phyloP scores from a whole-genome alignment of 164 flowering plant species.

The Litsea cubeba region DNA sequence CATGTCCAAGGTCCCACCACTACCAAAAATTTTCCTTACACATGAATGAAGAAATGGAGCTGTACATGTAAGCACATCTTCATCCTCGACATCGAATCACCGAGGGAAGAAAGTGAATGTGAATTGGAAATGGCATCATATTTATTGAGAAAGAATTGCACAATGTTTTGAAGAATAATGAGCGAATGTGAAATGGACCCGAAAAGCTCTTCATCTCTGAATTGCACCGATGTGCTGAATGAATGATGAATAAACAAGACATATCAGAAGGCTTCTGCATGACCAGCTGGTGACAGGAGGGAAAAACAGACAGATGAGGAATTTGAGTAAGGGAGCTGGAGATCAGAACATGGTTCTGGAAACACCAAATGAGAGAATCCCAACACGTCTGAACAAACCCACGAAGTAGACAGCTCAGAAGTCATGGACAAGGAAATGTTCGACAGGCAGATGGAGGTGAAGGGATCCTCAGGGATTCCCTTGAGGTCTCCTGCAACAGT shows the following conservation, averaged over 20 bases:
- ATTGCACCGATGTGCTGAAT: constrained; percentile 16
- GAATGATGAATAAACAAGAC: not conserved
- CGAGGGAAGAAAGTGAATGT: constrained; percentile 4
- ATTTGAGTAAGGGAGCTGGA: constrained; percentile 22
- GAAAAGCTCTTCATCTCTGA: not conserved
- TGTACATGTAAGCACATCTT: constrained; percentile 27
- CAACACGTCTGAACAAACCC: constrained; percentile 55
- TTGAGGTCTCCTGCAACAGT: constrained; percentile 45
- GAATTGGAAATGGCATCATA: constrained; percentile 8
- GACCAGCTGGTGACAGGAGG: constrained; percentile 11
- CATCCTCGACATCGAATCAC: not conserved
- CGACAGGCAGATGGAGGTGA: constrained; percentile 53
- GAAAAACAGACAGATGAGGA: constrained; percentile 32
- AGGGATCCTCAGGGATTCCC: constrained; percentile 55
- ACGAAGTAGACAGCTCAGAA: constrained; percentile 33
- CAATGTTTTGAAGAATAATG: constrained; percentile 5
- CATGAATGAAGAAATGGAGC: constrained; percentile 31
- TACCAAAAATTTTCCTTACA: constrained; percentile 42
- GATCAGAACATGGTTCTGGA: constrained; percentile 42
- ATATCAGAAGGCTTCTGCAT: constrained; percentile 19
- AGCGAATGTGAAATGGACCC: constrained; percentile 9
- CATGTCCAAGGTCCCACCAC: constrained; percentile 10
- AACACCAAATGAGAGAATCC: constrained; percentile 43
- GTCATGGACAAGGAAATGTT: constrained; percentile 40
- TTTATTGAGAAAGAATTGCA: constrained; percentile 22